Percentiles rank a stretch among this genome's conserved stretches.
These are phyloP conservation scores for Closterium sp. DNA, from an alignment of 139 green algal species.

Conservation along the genomic window DNA sequence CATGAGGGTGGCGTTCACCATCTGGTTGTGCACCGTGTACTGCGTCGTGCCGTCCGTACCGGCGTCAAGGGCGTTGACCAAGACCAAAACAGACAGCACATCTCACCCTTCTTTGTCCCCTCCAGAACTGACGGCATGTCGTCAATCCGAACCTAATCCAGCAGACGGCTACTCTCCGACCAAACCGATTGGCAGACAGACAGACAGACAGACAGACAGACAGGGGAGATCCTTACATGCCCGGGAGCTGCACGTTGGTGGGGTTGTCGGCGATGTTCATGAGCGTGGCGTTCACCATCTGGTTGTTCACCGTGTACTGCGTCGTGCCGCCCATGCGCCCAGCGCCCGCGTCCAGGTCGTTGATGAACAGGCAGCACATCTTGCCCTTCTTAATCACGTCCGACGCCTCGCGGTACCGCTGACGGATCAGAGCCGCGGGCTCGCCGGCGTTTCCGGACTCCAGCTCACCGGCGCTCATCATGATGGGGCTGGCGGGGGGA, in stretches of 20 bases:
- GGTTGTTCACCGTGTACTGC: constrained; percentile 99
- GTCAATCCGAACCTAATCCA: too few relatives aligned
- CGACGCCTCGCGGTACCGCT: constrained; percentile 76
- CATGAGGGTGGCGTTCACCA: constrained; percentile 99
- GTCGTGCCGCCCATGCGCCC: constrained; percentile 94
- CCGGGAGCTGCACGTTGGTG: constrained; percentile 98
- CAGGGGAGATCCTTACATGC: too few relatives aligned
- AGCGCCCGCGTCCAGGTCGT: constrained; percentile 95
- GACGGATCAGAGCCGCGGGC: constrained; percentile 96
- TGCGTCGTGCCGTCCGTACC: constrained; percentile 84
- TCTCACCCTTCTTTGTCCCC: too few relatives aligned
- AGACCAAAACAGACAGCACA: too few relatives aligned
- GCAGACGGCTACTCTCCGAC: too few relatives aligned
- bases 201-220: too few relatives aligned
- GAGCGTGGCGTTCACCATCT: constrained; percentile 98
- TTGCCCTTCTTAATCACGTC: constrained; percentile 99
- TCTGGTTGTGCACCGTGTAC: too few relatives aligned
- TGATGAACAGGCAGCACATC: constrained; percentile 99
- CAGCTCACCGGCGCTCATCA: constrained; percentile 98
- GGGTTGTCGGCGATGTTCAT: constrained; percentile 99
- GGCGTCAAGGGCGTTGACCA: too few relatives aligned
- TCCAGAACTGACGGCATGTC: too few relatives aligned
- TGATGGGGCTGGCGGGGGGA: constrained; percentile 94
- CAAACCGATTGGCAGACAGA: too few relatives aligned
- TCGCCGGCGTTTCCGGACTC: constrained; percentile 97